phyloP scores from a whole-genome alignment of 2,329 filamentous ascomycete genomes.

The Leptographium lundbergii region DNA sequence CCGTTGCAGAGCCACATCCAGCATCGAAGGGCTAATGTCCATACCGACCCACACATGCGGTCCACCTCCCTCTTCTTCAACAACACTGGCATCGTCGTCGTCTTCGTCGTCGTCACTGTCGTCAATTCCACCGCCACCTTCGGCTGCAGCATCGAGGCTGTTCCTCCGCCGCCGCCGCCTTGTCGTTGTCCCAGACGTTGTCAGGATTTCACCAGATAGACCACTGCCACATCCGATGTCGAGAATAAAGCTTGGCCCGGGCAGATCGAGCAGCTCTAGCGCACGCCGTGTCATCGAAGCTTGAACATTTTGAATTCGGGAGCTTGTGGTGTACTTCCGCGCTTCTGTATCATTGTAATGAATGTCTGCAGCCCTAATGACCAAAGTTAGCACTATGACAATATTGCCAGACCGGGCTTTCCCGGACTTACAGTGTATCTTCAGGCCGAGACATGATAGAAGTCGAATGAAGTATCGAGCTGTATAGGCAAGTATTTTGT shows the following conservation, averaged over 20 bases:
- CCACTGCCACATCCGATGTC: constrained; percentile 96
- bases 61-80: constrained; percentile 56
- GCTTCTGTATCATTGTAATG: constrained; percentile 96
- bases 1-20: constrained; percentile 83
- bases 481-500: no score
- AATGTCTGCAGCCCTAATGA: constrained; percentile 72
- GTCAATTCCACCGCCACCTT: neutral
- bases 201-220: constrained; percentile 86
- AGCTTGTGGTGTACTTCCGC: constrained; percentile 93
- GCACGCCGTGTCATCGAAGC: constrained; percentile 88
- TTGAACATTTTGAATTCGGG: constrained; percentile 91
- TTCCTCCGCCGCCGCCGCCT: neutral
- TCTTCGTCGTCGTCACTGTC: constrained; percentile 1
- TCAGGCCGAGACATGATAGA: constrained; percentile 82
- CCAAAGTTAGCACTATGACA: constrained; percentile 4
- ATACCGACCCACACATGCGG: constrained; percentile 96
- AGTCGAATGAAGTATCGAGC: neutral
- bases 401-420: neutral
- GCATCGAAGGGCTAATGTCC: constrained; percentile 91
- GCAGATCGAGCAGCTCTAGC: constrained; percentile 77
- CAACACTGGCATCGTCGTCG: constrained; percentile 21
- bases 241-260: constrained; percentile 72
- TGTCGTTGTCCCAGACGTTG: constrained; percentile 19
- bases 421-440: constrained; percentile 62
- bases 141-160: neutral